Percentiles rank a stretch among this genome's conserved stretches.
Evolutionary conservation across 2,329 filamentous ascomycete genomes (phyloP).

Genomic region (Penicillium occitanis): DNA sequence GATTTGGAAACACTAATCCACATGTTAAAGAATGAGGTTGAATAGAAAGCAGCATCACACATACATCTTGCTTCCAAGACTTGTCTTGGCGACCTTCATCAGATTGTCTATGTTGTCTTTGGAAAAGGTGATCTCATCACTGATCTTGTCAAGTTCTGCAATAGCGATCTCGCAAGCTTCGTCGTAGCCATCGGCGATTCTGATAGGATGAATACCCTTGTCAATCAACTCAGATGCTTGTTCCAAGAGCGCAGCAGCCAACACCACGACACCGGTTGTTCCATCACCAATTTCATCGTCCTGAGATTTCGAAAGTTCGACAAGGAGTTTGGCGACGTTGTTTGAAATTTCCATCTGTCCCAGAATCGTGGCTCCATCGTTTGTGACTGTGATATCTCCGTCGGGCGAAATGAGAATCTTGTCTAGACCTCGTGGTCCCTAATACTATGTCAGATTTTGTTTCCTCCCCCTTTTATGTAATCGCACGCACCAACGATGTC

Average conservation of each 20-base stretch:
- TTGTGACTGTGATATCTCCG: conserved; percentile 98
- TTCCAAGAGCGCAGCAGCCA: conserved; percentile 91
- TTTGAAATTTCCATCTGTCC: conserved; percentile 98
- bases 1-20: conserved; percentile 76
- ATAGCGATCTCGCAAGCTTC: conserved; percentile 96
- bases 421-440: conserved; percentile 90
- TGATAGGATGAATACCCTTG: conserved; percentile 98
- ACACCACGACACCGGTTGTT: conserved; percentile 93
- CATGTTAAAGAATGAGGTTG: no score
- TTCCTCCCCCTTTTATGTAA: conserved; percentile 18
- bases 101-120: conserved; percentile 79
- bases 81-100: conserved; percentile 91
- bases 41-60: conserved; percentile 19
- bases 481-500: conserved; percentile 69
- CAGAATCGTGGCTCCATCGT: conserved; percentile 96
- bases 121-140: conserved; percentile 84
- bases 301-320: conserved; percentile 96
- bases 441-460: conserved; percentile 11
- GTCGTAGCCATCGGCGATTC: conserved; percentile 98
- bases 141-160: conserved; percentile 86
- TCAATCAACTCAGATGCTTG: conserved; percentile 97
- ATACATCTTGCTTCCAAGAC: conserved; percentile 91
- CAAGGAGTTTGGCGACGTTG: conserved; percentile 94
- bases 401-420: conserved; percentile 99
- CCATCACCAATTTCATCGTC: conserved; percentile 99